Conservation (phyloP, 2,329 filamentous ascomycete genomes). For the Aspergillus sp. region DNA sequence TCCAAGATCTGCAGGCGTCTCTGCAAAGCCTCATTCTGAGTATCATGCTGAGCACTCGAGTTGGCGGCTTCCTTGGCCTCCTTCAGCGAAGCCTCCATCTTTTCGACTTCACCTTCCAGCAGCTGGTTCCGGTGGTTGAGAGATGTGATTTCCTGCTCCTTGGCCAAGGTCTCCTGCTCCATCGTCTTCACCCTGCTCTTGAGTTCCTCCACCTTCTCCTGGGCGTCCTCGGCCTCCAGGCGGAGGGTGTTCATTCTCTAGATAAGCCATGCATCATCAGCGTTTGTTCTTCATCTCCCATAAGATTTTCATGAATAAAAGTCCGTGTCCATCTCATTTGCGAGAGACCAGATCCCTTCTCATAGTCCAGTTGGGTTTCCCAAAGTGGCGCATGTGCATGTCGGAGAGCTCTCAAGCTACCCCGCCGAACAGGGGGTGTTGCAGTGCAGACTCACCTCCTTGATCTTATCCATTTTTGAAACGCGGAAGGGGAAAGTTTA, state of each 20-base stretch:
- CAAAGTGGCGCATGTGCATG: constrained; percentile 12
- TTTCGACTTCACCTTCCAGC: constrained; percentile 84
- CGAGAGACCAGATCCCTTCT: no score
- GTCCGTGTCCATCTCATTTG: background rate
- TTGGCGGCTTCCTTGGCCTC: constrained; percentile 80
- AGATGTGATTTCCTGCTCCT: constrained; percentile 97
- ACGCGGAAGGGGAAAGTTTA: constrained; percentile 9
- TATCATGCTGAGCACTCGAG: constrained; percentile 72
- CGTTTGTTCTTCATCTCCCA: no score
- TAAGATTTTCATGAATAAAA: no score
- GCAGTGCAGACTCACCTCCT: constrained; percentile 59
- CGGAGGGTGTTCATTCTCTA: constrained; percentile 95
- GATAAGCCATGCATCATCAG: constrained; percentile 6
- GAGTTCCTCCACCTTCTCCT: constrained; percentile 76
- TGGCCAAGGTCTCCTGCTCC: constrained; percentile 89
- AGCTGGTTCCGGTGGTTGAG: constrained; percentile 91
- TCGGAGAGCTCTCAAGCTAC: constrained; percentile 28
- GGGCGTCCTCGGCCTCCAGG: constrained; percentile 81
- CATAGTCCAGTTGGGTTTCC: no score
- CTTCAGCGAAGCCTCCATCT: constrained; percentile 74
- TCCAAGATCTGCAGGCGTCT: constrained; percentile 91
- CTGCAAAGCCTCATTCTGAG: constrained; percentile 84
- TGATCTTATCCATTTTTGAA: constrained; percentile 72
- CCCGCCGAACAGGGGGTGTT: constrained; percentile 27
- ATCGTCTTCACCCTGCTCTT: constrained; percentile 77